These are phyloP conservation scores for Yamadazyma scolyti DNA, from an alignment of 805 yeast species.

Conservation along the genomic window DNA sequence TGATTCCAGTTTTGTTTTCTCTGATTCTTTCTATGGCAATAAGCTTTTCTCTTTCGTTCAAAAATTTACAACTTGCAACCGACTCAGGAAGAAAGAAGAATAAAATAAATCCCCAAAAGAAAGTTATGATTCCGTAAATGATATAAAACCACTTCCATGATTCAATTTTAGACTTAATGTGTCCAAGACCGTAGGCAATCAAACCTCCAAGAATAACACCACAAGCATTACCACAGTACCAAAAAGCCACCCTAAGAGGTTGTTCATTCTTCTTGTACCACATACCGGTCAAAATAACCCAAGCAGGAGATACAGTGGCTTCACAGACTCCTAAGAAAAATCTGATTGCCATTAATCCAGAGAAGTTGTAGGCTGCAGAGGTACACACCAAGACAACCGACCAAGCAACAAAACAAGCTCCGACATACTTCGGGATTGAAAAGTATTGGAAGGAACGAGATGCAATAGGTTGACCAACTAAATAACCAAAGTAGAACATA, in stretches of 20 bases:
- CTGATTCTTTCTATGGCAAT: constrained; percentile 40
- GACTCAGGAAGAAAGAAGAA: constrained; percentile 50
- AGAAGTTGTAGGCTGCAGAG: constrained; percentile 27
- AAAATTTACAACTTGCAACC: constrained; percentile 49
- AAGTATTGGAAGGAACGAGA: constrained; percentile 31
- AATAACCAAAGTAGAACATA: constrained; percentile 45
- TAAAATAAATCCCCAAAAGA: constrained; percentile 16
- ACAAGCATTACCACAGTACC: constrained; percentile 11
- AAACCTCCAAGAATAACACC: constrained; percentile 25
- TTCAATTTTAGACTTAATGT: constrained; percentile 16
- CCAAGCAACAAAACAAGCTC: constrained; percentile 26
- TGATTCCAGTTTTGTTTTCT: constrained; percentile 26
- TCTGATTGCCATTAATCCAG: constrained; percentile 14
- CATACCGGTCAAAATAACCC: constrained; percentile 17
- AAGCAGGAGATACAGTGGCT: constrained; percentile 18
- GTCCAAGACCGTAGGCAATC: constrained; percentile 52
- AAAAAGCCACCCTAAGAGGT: constrained; percentile 15
- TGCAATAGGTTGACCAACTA: constrained; percentile 27
- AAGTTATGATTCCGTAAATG: constrained; percentile 53
- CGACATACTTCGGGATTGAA: constrained; percentile 30
- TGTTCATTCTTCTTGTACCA: constrained; percentile 18
- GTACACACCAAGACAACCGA: constrained; percentile 28
- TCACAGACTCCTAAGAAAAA: constrained; percentile 15
- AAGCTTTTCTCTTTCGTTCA: constrained; percentile 48
- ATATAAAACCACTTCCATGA: constrained; percentile 12